Conservation (phyloP, 768 basidiomycete genomes). For the Boletales sp. region DNA sequence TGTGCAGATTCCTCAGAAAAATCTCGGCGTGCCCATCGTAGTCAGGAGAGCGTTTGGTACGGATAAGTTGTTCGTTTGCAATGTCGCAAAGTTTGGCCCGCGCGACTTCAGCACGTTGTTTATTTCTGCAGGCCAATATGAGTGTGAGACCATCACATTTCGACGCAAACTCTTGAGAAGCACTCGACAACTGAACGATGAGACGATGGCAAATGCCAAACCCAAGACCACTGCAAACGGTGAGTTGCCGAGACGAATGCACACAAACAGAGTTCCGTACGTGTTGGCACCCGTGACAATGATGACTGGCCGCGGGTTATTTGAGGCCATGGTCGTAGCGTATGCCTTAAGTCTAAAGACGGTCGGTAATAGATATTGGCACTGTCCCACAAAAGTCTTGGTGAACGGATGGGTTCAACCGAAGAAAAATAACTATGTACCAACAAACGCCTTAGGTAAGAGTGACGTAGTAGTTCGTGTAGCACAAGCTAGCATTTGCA, state of each 20-base stretch:
- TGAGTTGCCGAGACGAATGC: constrained; percentile 2
- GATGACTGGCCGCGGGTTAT: constrained; percentile 41
- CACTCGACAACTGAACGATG: constrained; percentile 58
- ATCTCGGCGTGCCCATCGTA: constrained; percentile 52
- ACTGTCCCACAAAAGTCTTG: too few relatives aligned
- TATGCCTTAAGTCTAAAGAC: too few relatives aligned
- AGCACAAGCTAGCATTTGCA: neutral
- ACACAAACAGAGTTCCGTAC: constrained; percentile 32
- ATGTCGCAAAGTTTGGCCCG: constrained; percentile 47
- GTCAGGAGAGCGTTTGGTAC: constrained; percentile 29
- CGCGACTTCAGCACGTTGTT: constrained; percentile 59
- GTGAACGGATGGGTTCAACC: too few relatives aligned
- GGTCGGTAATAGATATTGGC: too few relatives aligned
- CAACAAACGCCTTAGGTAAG: too few relatives aligned
- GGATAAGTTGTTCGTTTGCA: constrained; percentile 52
- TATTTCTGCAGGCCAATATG: constrained; percentile 77
- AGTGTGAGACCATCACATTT: constrained; percentile 59
- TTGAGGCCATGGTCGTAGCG: constrained; percentile 25
- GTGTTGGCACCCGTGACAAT: constrained; percentile 71
- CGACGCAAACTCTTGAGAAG: constrained; percentile 10
- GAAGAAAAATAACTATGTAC: too few relatives aligned
- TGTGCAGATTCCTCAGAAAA: constrained; percentile 56
- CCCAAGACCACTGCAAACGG: constrained; percentile 71
- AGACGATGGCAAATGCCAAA: constrained; percentile 81
- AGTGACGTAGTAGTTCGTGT: too few relatives aligned